phyloP scores from a whole-genome alignment of 139 green algal species.

The Dunaliella primolecta region DNA sequence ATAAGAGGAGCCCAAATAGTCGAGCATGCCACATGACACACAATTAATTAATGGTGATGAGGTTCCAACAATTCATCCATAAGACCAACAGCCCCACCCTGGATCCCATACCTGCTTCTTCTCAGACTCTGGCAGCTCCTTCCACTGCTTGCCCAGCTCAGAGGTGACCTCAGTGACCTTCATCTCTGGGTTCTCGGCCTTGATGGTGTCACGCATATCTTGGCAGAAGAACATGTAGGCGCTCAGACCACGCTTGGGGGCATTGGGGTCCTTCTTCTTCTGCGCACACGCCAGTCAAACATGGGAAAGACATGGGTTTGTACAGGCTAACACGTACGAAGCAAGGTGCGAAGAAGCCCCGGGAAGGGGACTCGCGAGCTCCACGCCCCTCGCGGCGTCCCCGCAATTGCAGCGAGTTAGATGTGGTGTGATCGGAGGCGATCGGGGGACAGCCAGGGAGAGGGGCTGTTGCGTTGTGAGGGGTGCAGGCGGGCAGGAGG shows the following conservation, averaged over 20 bases:
- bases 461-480: too few relatives aligned
- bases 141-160: slow-evolving; percentile 22
- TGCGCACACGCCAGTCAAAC: neutral
- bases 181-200: slow-evolving; percentile 20
- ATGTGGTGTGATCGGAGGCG: too few relatives aligned
- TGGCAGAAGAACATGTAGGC: slow-evolving; percentile 35
- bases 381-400: neutral
- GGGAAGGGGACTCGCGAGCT: too few relatives aligned
- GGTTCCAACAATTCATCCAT: too few relatives aligned
- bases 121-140: slow-evolving; percentile 9
- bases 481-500: too few relatives aligned
- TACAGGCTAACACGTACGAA: neutral
- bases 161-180: slow-evolving; percentile 33
- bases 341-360: neutral
- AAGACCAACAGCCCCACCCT: too few relatives aligned
- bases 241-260: slow-evolving; percentile 22
- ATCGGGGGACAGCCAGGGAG: too few relatives aligned
- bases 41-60: too few relatives aligned
- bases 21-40: too few relatives aligned
- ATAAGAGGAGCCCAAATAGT: too few relatives aligned
- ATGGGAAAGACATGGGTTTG: neutral
- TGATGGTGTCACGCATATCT: slow-evolving; percentile 18
- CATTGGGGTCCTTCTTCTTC: slow-evolving; percentile 37
- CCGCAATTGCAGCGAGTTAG: neutral
- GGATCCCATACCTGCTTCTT: neutral